Evolutionary conservation across 2,329 filamentous ascomycete species (phyloP).

Genomic region (Cercospora zeina): DNA sequence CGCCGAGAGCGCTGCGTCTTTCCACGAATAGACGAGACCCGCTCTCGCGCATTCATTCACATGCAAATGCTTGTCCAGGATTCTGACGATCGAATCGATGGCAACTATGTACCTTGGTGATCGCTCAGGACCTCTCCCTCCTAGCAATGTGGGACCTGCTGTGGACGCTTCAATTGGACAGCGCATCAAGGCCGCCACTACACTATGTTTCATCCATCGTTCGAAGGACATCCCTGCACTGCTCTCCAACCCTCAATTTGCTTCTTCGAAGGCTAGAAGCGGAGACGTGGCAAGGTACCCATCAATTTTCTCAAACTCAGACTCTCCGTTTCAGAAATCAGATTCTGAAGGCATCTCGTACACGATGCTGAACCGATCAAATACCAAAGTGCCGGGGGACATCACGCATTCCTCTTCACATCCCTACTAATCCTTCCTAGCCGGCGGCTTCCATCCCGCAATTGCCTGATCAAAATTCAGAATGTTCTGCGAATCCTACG

Average conservation of each 20-base stretch:
- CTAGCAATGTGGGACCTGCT: too few relatives aligned
- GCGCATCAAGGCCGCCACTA: too few relatives aligned
- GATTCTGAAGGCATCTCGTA: background rate
- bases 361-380: background rate
- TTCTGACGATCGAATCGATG: too few relatives aligned
- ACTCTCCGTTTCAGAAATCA: background rate
- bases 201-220: too few relatives aligned
- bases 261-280: too few relatives aligned
- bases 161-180: too few relatives aligned
- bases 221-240: too few relatives aligned
- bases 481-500: slow-evolving; percentile 14
- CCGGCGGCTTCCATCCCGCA: background rate
- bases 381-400: background rate
- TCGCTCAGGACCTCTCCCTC: too few relatives aligned
- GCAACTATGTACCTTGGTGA: too few relatives aligned
- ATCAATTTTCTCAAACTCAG: background rate
- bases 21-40: background rate
- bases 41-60: too few relatives aligned
- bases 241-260: too few relatives aligned
- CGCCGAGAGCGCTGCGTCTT: background rate
- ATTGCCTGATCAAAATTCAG: slow-evolving; percentile 3
- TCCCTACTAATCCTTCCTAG: background rate
- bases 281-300: background rate
- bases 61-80: too few relatives aligned
- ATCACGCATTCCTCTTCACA: background rate